Evolutionary conservation across 75 land plant genomes (phyloP).

Genomic region (Sequoia sempervirens): DNA sequence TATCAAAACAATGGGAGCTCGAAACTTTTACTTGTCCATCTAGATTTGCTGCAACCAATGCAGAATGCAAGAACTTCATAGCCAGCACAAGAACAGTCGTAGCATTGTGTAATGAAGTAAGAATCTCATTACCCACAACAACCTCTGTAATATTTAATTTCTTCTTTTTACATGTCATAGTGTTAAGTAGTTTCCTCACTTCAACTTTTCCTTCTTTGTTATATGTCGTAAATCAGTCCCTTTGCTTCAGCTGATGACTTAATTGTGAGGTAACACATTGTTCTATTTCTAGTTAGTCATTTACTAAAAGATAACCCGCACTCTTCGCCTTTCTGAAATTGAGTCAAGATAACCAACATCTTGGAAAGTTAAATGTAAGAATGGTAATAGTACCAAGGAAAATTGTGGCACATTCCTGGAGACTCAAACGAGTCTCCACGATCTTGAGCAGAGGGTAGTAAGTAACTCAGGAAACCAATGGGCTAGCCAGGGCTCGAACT

Average conservation of each 20-base stretch:
- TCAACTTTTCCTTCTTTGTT: too few relatives aligned
- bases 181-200: too few relatives aligned
- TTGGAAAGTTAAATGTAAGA: too few relatives aligned
- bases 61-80: constrained; percentile 54
- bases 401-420: too few relatives aligned
- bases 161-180: too few relatives aligned
- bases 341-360: too few relatives aligned
- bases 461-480: neutral
- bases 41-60: constrained; percentile 54
- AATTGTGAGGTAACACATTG: too few relatives aligned
- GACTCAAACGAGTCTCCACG: neutral
- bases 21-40: constrained; percentile 55
- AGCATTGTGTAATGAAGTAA: constrained; percentile 47
- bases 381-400: too few relatives aligned
- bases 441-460: neutral
- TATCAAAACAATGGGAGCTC: constrained; percentile 47
- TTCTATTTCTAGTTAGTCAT: too few relatives aligned
- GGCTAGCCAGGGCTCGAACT: neutral
- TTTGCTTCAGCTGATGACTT: too few relatives aligned
- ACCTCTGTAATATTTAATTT: constrained; percentile 50
- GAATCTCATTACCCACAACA: constrained; percentile 68
- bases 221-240: too few relatives aligned
- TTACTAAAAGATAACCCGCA: too few relatives aligned
- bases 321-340: neutral
- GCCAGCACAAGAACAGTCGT: constrained; percentile 47